These are phyloP conservation scores for Aspergillus sp. DNA, from an alignment of 2,329 filamentous ascomycete species.

Conservation along the genomic window DNA sequence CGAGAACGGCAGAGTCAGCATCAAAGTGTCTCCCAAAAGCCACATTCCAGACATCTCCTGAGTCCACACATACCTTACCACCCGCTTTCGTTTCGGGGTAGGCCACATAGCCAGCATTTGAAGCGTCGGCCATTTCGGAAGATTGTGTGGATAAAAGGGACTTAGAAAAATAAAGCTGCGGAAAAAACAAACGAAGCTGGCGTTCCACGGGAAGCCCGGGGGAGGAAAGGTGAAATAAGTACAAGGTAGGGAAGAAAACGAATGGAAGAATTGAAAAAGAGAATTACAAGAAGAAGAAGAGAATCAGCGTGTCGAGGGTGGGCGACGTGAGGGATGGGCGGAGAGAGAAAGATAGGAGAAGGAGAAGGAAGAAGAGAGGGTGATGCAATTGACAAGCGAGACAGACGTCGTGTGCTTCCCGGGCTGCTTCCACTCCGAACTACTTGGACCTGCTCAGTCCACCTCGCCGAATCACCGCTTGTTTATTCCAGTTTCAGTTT, in stretches of 20 bases:
- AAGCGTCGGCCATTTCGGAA: conserved; percentile 31
- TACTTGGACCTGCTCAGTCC: neutral
- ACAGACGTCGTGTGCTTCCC: conserved; percentile 16
- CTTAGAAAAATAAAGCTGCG: conserved; percentile 18
- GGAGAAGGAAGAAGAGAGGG: conserved; percentile 12
- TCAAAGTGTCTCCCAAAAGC: neutral
- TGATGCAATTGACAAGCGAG: conserved; percentile 25
- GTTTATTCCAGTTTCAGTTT: neutral
- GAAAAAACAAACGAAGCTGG: conserved; percentile 10
- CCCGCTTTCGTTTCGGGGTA: conserved; percentile 38
- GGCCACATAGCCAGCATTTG: conserved; percentile 33
- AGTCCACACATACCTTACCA: conserved; percentile 36
- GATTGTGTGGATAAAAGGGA: conserved; percentile 13
- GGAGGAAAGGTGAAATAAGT: conserved; percentile 2
- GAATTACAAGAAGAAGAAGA: conserved; percentile 9
- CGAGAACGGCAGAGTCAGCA: conserved; percentile 3
- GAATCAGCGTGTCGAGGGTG: conserved; percentile 3
- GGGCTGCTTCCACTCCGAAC: neutral
- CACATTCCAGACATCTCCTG: neutral
- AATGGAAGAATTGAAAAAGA: conserved; percentile 3
- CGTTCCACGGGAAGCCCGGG: conserved; percentile 5
- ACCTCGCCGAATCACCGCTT: neutral
- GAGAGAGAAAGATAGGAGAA: conserved; percentile 9
- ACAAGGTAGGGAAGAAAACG: conserved; percentile 4
- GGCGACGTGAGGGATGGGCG: conserved; percentile 6